Conservation (phyloP, 139 green algal species). For the Chlorella sorokiniana region DNA sequence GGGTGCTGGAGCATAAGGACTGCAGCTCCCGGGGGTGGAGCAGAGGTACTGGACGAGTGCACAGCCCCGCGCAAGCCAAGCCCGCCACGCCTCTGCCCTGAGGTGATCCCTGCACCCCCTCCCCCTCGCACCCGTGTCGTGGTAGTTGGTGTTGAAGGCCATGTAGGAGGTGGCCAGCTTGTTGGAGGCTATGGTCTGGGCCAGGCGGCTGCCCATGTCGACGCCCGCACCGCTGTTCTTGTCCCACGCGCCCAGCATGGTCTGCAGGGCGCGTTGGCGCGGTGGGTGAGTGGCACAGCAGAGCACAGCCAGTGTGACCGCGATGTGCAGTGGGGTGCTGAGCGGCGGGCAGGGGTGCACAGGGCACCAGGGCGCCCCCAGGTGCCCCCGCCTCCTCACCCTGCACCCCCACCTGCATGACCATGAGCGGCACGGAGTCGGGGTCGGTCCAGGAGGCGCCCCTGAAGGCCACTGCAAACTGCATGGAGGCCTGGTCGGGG, state of each 20-base stretch:
- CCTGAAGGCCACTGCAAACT: constrained; percentile 93
- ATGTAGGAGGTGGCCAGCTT: constrained; percentile 88
- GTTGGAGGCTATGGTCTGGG: constrained; percentile 85
- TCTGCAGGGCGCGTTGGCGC: constrained; percentile 40
- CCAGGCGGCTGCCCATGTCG: constrained; percentile 58
- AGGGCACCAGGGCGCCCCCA: neutral
- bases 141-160: constrained; percentile 98
- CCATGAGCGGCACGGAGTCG: constrained; percentile 96
- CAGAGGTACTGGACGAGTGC: no score
- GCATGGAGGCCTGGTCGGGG: constrained; percentile 79
- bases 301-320: neutral
- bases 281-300: neutral
- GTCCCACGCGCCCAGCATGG: constrained; percentile 74
- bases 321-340: no score
- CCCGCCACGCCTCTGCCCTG: no score
- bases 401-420: constrained; percentile 81
- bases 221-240: constrained; percentile 59
- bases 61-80: neutral
- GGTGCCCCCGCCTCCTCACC: neutral
- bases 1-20: no score
- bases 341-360: no score
- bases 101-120: neutral
- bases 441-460: constrained; percentile 93
- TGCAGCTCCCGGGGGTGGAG: no score
- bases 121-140: constrained; percentile 77